Conservation (phyloP, 2,329 filamentous ascomycete genomes). For the Cytospora leucostoma region DNA sequence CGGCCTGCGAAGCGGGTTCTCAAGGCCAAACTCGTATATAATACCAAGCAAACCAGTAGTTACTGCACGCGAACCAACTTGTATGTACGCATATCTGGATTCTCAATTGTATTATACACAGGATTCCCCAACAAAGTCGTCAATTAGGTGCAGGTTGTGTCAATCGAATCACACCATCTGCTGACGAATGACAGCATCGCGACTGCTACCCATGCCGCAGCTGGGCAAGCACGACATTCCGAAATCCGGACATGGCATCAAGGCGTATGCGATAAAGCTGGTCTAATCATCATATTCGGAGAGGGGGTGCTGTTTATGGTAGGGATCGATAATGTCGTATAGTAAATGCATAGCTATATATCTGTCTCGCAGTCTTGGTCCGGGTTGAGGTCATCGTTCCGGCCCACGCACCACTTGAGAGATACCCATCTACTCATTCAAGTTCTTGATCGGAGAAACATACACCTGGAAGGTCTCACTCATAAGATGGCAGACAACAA, state of each 20-base stretch:
- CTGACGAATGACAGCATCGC: constrained; percentile 15
- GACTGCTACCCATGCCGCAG: background rate
- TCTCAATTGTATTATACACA: background rate
- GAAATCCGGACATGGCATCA: constrained; percentile 19
- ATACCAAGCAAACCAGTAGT: too few relatives aligned
- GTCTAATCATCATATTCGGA: background rate
- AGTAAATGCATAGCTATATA: too few relatives aligned
- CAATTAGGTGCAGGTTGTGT: constrained; percentile 18
- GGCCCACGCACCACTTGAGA: background rate
- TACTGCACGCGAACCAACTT: background rate
- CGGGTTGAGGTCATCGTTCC: background rate
- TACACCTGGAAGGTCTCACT: background rate
- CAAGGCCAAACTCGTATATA: too few relatives aligned
- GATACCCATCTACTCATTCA: background rate
- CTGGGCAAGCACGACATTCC: constrained; percentile 15
- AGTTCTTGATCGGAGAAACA: background rate
- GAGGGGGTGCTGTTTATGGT: background rate
- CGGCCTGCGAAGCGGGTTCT: too few relatives aligned
- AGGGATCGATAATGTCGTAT: background rate
- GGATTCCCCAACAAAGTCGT: background rate
- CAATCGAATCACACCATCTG: constrained; percentile 26
- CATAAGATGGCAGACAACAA: constrained; percentile 18
- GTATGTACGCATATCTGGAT: background rate
- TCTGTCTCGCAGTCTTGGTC: background rate
- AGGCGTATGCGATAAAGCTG: constrained; percentile 9